Base-by-base conservation (phyloP, 768 basidiomycete genomes). In the Rhodotorula babjevae region DNA sequence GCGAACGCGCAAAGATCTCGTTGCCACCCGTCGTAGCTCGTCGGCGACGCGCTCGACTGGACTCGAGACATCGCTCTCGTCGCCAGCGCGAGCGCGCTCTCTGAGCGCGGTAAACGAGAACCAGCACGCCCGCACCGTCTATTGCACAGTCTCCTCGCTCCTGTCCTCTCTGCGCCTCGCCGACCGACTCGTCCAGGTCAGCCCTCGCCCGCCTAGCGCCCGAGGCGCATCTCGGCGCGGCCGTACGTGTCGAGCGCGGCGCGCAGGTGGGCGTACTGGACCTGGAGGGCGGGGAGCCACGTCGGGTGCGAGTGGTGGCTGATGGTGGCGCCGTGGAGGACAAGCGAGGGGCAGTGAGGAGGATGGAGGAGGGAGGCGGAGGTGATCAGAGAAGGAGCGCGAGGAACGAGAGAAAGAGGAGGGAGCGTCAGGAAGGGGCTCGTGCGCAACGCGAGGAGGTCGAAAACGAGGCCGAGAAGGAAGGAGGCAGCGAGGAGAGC, bases 191-290 rank as follows among this genome's bases (percentile, higher is more conserved):
- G 44, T 49, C 23, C n/a, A 9, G 36, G 36, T 62, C 46, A 78
- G 2, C n/a, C n/a, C n/a, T n/a, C n/a, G n/a, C n/a, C n/a, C n/a
- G n/a, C n/a, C n/a, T n/a, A n/a, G n/a, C 75, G 61, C 9, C 77
- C 77, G 1, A 74, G 55, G 16, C 77, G 65, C 71, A 74, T 76
- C 59, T 78, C 72, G 23, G 75, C 76, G 11, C 69, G 50, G 2
- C 75, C 77, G 63, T 76, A 76, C 49, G 69, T 49, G 69, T 78
- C 77, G 27, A 78, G 49, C 31, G 75, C 77, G 29, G 33, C 29
- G 2, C 75, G 63, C n/a, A 78, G 58, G 44, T 69, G 46, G 0
- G 53, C 6, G 59, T 78, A 78, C 21, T 55, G 47, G 3, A 78
- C 44, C 7, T 50, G 9, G 14, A 73, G 75, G 16, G 61, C 25